Conservation (phyloP, 2,329 filamentous ascomycete species). For the Xylaria sp. region DNA sequence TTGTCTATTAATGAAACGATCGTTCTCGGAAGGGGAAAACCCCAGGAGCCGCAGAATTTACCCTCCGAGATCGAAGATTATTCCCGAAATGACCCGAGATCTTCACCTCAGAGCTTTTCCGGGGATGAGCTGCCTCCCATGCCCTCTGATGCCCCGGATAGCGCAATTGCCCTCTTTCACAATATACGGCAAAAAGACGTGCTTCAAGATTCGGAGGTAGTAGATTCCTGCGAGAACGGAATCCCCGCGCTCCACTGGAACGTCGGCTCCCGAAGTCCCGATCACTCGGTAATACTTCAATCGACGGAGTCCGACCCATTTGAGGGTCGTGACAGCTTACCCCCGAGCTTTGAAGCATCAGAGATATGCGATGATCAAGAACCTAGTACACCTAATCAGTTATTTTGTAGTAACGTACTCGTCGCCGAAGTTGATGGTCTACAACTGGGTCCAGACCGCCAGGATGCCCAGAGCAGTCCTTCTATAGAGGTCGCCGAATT, state of each 20-base stretch:
- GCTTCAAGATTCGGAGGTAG: constrained; percentile 5
- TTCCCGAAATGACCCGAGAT: constrained; percentile 15
- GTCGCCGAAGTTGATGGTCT: constrained; percentile 17
- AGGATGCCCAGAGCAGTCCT: constrained; percentile 22
- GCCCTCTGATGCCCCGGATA: background rate
- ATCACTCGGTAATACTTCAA: constrained; percentile 1
- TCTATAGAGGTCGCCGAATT: constrained; percentile 23
- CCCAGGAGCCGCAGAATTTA: background rate
- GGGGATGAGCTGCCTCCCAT: constrained; percentile 3
- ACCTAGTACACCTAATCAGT: background rate
- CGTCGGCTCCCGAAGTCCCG: constrained; percentile 1
- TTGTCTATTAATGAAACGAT: background rate
- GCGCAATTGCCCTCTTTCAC: background rate
- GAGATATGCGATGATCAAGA: background rate
- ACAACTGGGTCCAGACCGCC: constrained; percentile 7
- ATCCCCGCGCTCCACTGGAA: background rate
- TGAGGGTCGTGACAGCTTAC: background rate
- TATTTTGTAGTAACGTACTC: background rate
- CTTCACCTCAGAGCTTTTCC: constrained; percentile 10
- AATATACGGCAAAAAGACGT: background rate
- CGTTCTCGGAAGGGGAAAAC: background rate
- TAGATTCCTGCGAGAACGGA: background rate
- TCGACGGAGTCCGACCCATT: constrained; percentile 1
- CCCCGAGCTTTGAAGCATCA: background rate
- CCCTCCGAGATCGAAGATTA: constrained; percentile 16